A percentile compares a stretch with the other conserved stretches of the same genome.
phyloP scores from a whole-genome alignment of 371 early-diverging fungal genomes.

The Vairimorpha ceranae region DNA sequence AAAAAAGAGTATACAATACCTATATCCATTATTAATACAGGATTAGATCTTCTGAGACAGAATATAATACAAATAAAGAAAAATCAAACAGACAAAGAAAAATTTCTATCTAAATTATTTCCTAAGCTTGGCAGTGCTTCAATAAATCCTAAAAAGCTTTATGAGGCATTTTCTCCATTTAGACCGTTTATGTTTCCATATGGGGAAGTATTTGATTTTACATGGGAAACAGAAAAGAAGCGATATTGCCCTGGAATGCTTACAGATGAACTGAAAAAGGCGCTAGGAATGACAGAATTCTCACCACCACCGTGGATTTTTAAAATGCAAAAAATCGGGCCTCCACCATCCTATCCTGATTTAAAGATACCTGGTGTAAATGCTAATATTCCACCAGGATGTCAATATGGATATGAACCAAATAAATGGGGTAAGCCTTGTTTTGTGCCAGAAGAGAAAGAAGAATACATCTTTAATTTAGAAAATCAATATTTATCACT shows the following conservation, averaged over 20 bases:
- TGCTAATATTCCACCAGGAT: constrained; percentile 85
- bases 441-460: not conserved
- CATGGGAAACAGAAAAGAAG: constrained; percentile 72
- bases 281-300: constrained; percentile 74
- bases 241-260: constrained; percentile 74
- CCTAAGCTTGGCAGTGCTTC: constrained; percentile 88
- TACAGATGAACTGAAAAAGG: constrained; percentile 73
- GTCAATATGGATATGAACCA: constrained; percentile 36
- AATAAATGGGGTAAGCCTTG: constrained; percentile 34
- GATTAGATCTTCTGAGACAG: constrained; percentile 85
- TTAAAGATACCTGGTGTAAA: constrained; percentile 86
- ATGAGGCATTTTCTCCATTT: constrained; percentile 85
- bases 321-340: constrained; percentile 93
- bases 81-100: constrained; percentile 71
- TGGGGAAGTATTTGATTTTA: constrained; percentile 28
- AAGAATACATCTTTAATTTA: constrained; percentile 24
- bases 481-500: constrained; percentile 23
- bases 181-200: constrained; percentile 72
- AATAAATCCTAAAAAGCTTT: constrained; percentile 84
- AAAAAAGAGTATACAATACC: constrained; percentile 87
- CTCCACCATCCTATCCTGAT: constrained; percentile 84
- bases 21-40: constrained; percentile 70
- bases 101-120: constrained; percentile 72
- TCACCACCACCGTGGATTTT: constrained; percentile 94
- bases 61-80: constrained; percentile 77